Evolutionary conservation across 140 eudicot genomes (phyloP), one percentile per base, ranked within the genome.

Genomic region (Eryngium alpinum): DNA sequence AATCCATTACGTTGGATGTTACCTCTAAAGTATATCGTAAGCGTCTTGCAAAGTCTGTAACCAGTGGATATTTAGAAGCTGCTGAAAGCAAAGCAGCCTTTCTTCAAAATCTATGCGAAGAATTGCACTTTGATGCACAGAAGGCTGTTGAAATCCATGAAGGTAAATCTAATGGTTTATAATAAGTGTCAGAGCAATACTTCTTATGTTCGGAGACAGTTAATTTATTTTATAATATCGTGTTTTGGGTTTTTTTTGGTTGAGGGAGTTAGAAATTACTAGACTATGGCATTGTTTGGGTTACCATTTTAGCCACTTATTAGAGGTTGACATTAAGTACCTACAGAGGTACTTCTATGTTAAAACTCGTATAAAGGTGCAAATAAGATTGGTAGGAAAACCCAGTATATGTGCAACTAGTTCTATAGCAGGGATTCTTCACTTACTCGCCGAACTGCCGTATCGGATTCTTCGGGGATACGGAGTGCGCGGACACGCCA

Each of bases 1-100:
- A 96, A 83, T 82, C 92, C 50, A 90, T 96, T 60, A 75, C 90
- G 18, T 25, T 96, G 43, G 99, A 96, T 31, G 93, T 91, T 38
- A 91, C 99, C 66, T 81, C 96, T 24, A 94, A 93, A 79, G 91
- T 85, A 49, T 96, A 96, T 75, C 95, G 98, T 66, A 93, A 87
- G 72, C 93, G 93, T 19, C 91, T 96, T 70, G 89, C 92, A 27
- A 94, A 93, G 79, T 89, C 99, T 15, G 91, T 96, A 81, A 86
- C 91, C 22, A 84, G 92, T 32, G 99, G 99, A 53, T 86, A 82
- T 69, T 78, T 96, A 82, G 90, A 77, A 85, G 93, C 92, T 60
- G 92, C 98, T 56, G 93, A 91, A 25, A 93, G 99, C 87, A 96
- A 96, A 93, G 99, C 99, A 75, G 92, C 87, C 33, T 93, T 88